Conservation (phyloP, 2,329 filamentous ascomycete species). For the Nakataea oryzae region DNA sequence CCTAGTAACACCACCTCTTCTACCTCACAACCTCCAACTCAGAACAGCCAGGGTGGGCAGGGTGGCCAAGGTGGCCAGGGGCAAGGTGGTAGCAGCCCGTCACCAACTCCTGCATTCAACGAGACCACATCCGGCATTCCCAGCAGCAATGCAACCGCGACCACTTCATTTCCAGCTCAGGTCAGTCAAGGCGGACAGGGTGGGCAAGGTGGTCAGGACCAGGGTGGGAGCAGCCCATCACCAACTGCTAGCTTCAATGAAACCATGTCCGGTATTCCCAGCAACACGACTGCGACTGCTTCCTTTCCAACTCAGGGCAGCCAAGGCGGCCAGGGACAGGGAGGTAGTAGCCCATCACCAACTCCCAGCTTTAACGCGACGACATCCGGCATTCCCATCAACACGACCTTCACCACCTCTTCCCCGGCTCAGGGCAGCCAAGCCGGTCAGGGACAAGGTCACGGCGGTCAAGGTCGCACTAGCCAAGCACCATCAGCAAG, state of each 20-base stretch:
- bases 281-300: background rate
- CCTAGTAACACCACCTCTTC: background rate
- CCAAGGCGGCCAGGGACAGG: background rate
- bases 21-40: background rate
- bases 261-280: background rate
- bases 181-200: background rate
- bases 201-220: slow-evolving; percentile 2
- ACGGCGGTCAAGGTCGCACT: background rate
- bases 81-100: slow-evolving; percentile 1
- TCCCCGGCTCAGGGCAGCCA: background rate
- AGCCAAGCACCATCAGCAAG: background rate
- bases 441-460: background rate
- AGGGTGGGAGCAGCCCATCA: background rate
- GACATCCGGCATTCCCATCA: background rate
- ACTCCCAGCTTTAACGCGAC: background rate
- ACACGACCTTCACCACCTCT: background rate
- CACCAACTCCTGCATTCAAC: background rate
- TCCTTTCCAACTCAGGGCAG: background rate
- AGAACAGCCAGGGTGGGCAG: background rate
- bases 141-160: background rate
- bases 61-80: background rate
- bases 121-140: background rate
- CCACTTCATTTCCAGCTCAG: background rate
- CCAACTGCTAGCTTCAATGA: background rate
- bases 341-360: background rate